Evolutionary conservation across 1,284 basidiomycete genomes (phyloP), one percentile per base, ranked within the genome.

Genomic region (Ustilago trichophora): DNA sequence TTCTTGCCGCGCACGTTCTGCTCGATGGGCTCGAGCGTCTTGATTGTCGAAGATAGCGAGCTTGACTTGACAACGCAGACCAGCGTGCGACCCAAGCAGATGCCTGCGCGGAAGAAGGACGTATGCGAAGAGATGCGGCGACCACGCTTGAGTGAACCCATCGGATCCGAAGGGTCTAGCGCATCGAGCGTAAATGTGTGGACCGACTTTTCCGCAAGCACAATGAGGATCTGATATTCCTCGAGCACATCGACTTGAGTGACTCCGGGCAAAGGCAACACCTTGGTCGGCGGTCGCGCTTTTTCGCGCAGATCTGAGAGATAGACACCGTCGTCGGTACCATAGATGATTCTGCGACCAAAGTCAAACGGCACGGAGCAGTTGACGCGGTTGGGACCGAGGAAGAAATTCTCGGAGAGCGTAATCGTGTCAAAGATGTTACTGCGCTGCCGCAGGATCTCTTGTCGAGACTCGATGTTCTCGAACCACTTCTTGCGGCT

Each of bases 31-130:
- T 98, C 96, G 56, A 98, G 85, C 2, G 92, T 90, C 86, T 98
- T 98, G 86, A 99, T 97, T 26, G 95, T 98, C 74, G 91, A 96
- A 19, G 92, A 96, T 41, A 98, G 84, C 44, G 93, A 91, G 63
- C 89, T 92, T 6, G 92, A 91, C 83, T 98, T 99, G 82, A 98
- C 95, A 37, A 98, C 91, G 78, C 96, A 98, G 25, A 99, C 93
- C 6, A 99, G 86, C n/a, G 92, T 93, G 63, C 91, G 88, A 13
- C 92, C 92, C 21, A 98, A 85, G 82, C 95, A 98, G 42, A 90
- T 87, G 0, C 96, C 96, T 9, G 91, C 90, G 82, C 97, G 97
- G 88, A 99, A 98, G 84, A 98, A 98, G 5, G 91, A 91, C 1
- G 94, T 98, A 82, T 98, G 94, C 1, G 92, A 91, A 0, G 94